Conservation (phyloP, 148 eudicot species). For the Arbutus unedo region DNA sequence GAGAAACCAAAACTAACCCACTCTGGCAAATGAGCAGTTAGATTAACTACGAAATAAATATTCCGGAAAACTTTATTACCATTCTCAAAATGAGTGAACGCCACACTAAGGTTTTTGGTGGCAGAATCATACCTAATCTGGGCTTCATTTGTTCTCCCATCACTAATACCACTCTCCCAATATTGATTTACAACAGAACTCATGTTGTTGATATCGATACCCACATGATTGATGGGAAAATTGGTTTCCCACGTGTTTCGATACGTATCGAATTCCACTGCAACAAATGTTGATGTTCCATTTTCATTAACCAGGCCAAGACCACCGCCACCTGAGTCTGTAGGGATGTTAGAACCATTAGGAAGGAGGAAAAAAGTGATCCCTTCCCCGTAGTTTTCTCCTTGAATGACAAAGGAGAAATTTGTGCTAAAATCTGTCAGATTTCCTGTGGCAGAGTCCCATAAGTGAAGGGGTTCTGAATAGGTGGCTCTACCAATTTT, state of each 20-base stretch:
- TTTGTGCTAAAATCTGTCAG: constrained; percentile 16
- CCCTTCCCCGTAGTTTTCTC: constrained; percentile 1
- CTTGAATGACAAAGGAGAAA: constrained; percentile 10
- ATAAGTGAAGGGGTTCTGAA: constrained; percentile 9
- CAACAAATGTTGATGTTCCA: not conserved
- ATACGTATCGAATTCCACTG: constrained; percentile 24
- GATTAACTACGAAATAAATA: not conserved
- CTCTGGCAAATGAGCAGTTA: not conserved
- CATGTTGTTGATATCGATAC: constrained; percentile 2
- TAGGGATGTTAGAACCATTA: constrained; percentile 3
- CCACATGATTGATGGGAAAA: not conserved
- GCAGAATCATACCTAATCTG: constrained; percentile 8
- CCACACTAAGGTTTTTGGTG: not conserved
- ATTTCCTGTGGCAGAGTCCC: constrained; percentile 9
- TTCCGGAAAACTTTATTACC: not conserved
- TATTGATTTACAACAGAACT: not conserved
- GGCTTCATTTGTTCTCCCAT: not conserved
- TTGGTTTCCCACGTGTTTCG: not conserved
- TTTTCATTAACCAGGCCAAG: constrained; percentile 12
- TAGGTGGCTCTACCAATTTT: constrained; percentile 13
- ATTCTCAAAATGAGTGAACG: not conserved
- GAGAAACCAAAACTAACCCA: constrained; percentile 15
- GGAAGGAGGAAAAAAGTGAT: constrained; percentile 2
- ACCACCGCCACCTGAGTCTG: not conserved
- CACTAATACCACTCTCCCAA: not conserved